Base-by-base conservation (phyloP, 106 monocot species). In the Phalaenopsis aphrodite region DNA sequence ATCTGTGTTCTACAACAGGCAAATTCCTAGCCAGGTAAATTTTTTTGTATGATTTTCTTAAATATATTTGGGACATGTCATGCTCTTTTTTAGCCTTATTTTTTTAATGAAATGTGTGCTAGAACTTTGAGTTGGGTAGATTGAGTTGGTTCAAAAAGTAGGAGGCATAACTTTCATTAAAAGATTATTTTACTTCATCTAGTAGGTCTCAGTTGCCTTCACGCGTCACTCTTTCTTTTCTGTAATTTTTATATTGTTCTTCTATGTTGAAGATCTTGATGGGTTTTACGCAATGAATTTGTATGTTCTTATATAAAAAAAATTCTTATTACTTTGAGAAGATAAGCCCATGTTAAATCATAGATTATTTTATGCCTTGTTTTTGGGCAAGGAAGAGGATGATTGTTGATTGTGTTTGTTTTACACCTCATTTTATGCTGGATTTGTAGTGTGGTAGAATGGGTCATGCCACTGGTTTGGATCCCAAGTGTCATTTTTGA, bases 11-110 rank as follows among this genome's bases (percentile, higher is more conserved):
- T 85, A 85, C 75, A n/a, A 61, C 24, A 80, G 87, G 38, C 89
- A 89, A 67, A 85, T 89, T 52, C 89, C 89, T 5, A 89, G 89
- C 65, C 64, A 89, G 89, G 87, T 87, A 84, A 43, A 18, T 18
- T 72, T 18, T 61, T 21, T 61, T 19, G 7, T 10, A 21, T 61
- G 21, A 21, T n/a, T 69, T 69, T 30, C 39, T 41, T 8, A 65
- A 65, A 8, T 24, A 65, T 65, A 23, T 65, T 65, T 23, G n/a
- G 64, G 23, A 65, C 6, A 65, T 23, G 8, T 24, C 64, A 24
- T 24, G 30, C n/a, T 14, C 64, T 24, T 65, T 8, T 5, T 30
- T 0, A 2, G 6, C 5, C 24, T 65, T 24, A 7, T 65, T 8
- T 23, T 24, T 6, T 65, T 65, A 24, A 15, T 39, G 39, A 1